phyloP scores from a whole-genome alignment of 2,329 filamentous ascomycete species.

The Periconia digitata region DNA sequence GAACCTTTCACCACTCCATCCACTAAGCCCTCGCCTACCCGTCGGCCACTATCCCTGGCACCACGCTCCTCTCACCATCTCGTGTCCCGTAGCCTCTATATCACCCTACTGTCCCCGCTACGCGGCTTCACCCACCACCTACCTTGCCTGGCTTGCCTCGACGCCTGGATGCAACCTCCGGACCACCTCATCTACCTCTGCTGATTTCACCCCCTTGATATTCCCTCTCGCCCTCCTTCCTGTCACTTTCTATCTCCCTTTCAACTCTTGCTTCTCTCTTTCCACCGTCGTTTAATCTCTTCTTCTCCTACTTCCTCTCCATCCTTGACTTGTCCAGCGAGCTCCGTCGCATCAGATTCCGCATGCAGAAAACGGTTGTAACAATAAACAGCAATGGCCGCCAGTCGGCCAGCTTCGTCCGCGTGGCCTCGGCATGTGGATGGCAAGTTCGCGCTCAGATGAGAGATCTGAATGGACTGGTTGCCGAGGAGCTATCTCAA shows the following conservation, averaged over 20 bases:
- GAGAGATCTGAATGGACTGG: slow-evolving; percentile 80
- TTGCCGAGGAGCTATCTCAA: slow-evolving; percentile 80
- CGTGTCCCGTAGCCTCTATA: slow-evolving; percentile 18
- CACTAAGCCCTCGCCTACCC: background rate
- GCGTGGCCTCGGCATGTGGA: slow-evolving; percentile 89
- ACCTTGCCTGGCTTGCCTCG: slow-evolving; percentile 8
- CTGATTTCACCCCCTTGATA: background rate
- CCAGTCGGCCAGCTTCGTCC: slow-evolving; percentile 92
- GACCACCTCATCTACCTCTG: slow-evolving; percentile 1
- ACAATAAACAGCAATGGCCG: slow-evolving; percentile 95
- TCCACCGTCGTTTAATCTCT: background rate
- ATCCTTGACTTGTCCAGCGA: slow-evolving; percentile 3
- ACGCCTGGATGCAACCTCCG: slow-evolving; percentile 18
- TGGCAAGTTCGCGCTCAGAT: slow-evolving; percentile 93
- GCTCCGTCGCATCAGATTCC: slow-evolving; percentile 14
- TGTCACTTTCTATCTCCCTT: background rate
- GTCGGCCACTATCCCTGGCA: slow-evolving; percentile 11
- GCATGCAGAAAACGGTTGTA: slow-evolving; percentile 68
- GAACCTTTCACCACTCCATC: background rate
- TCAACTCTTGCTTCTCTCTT: background rate
- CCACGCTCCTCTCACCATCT: slow-evolving; percentile 23
- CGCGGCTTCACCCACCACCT: background rate
- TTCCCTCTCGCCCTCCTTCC: background rate
- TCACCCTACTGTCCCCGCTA: slow-evolving; percentile 9
- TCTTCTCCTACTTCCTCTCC: slow-evolving; percentile 3